These are phyloP conservation scores for Ligustrum vulgare DNA, from an alignment of 257 asterid genomes.

Conservation along the genomic window DNA sequence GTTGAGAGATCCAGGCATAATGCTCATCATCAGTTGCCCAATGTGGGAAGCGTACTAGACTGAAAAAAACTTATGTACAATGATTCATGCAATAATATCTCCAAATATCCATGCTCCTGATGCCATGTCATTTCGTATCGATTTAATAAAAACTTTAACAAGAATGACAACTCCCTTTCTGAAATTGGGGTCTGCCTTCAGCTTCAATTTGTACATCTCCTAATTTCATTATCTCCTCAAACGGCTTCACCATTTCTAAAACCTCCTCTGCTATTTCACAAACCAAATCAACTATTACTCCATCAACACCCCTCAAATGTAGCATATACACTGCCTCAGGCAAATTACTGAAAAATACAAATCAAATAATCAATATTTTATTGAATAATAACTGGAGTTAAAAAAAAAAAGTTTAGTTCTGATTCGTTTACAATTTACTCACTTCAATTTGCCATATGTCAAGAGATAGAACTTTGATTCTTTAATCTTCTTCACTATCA, in stretches of 20 bases:
- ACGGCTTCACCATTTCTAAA: constrained; percentile 46
- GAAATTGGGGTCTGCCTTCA: constrained; percentile 55
- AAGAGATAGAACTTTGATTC: too few relatives aligned
- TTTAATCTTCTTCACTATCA: too few relatives aligned
- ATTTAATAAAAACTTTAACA: constrained; percentile 77
- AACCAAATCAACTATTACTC: constrained; percentile 86
- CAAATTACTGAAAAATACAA: constrained; percentile 48
- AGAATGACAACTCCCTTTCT: constrained; percentile 63
- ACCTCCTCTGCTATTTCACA: constrained; percentile 67
- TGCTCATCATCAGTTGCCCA: too few relatives aligned
- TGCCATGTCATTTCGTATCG: constrained; percentile 36
- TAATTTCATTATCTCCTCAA: neutral
- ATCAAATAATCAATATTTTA: neutral
- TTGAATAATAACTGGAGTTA: too few relatives aligned
- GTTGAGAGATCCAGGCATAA: too few relatives aligned
- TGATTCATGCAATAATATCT: too few relatives aligned
- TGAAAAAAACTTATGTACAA: too few relatives aligned
- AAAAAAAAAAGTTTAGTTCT: too few relatives aligned
- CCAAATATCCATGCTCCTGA: too few relatives aligned
- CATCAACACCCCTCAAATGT: constrained; percentile 87
- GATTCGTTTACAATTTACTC: too few relatives aligned
- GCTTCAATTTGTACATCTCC: constrained; percentile 34
- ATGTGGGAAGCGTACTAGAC: too few relatives aligned
- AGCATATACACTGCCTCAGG: constrained; percentile 84
- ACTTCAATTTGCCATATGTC: too few relatives aligned